A percentile compares a stretch with the other conserved stretches of the same genome.
Conservation (phyloP, 495 filamentous ascomycete species). For the Aspergillus heteromorphus region DNA sequence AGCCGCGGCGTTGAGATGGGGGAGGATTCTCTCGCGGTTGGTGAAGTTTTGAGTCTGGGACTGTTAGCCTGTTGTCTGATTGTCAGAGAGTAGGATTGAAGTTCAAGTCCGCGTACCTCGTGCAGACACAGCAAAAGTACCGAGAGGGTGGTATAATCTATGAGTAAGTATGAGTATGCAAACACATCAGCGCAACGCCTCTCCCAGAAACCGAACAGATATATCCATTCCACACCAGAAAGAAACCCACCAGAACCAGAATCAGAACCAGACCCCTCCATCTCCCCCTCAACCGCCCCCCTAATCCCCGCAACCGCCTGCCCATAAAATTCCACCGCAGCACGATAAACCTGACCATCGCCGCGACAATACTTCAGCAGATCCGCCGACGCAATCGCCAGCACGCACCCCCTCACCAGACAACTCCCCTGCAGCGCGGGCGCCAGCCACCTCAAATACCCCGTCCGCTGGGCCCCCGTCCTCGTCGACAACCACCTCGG, state of each 20-base stretch:
- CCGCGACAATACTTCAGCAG: slow-evolving; percentile 13
- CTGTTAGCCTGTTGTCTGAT: no score
- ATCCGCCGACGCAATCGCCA: slow-evolving; percentile 13
- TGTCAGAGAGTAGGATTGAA: no score
- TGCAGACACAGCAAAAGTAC: slow-evolving; percentile 19
- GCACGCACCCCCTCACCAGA: slow-evolving; percentile 12
- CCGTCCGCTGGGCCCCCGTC: slow-evolving; percentile 2
- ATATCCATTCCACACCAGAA: no score
- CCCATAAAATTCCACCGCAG: slow-evolving; percentile 15
- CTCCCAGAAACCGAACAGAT: no score
- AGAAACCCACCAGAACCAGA: no score
- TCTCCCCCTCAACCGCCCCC: slow-evolving; percentile 5
- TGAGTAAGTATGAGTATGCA: no score
- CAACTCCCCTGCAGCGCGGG: slow-evolving; percentile 12
- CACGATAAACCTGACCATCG: slow-evolving; percentile 1
- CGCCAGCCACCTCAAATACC: slow-evolving; percentile 6
- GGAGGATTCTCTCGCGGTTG: slow-evolving; percentile 9
- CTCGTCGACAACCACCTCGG: slow-evolving; percentile 16
- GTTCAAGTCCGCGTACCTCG: slow-evolving; percentile 16
- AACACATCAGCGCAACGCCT: no score
- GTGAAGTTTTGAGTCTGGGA: slow-evolving; percentile 18
- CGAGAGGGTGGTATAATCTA: slow-evolving; percentile 12
- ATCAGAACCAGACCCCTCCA: not conserved
- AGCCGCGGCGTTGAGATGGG: slow-evolving; percentile 20
- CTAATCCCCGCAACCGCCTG: slow-evolving; percentile 8